Conservation (phyloP, 768 basidiomycete species). For the Leccinum incarnatum region DNA sequence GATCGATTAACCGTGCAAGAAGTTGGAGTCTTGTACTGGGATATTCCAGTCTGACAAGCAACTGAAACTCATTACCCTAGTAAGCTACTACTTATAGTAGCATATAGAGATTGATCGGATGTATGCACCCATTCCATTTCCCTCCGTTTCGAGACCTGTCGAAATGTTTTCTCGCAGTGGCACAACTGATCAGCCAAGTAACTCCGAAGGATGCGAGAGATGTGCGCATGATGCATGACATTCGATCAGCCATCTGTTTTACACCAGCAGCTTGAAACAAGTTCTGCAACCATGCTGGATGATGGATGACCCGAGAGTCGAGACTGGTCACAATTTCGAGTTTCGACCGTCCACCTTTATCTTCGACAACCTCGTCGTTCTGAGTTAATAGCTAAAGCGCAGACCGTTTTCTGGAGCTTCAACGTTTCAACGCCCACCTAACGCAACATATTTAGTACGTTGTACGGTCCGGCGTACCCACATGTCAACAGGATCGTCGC, state of each 20-base stretch:
- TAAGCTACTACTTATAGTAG: too few species aligned
- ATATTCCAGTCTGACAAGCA: too few species aligned
- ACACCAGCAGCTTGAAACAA: background rate
- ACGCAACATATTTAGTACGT: background rate
- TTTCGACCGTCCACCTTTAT: background rate
- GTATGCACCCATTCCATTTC: background rate
- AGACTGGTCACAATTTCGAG: background rate
- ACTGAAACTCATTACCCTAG: too few species aligned
- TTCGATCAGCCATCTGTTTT: background rate
- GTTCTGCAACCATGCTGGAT: background rate
- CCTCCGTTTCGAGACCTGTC: background rate
- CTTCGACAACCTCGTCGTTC: too few species aligned
- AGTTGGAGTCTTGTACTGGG: background rate
- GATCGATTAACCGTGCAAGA: background rate
- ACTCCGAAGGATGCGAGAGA: background rate
- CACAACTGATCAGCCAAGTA: background rate
- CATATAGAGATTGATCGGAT: background rate
- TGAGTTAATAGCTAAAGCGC: background rate
- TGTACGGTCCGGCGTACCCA: background rate
- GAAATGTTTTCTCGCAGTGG: background rate
- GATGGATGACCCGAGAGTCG: background rate
- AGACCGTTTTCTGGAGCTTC: background rate
- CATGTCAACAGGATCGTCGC: background rate
- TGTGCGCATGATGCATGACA: background rate
- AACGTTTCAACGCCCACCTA: background rate